These are phyloP conservation scores for Ramalina intermedia DNA, from an alignment of 495 filamentous ascomycete species.

Conservation along the genomic window DNA sequence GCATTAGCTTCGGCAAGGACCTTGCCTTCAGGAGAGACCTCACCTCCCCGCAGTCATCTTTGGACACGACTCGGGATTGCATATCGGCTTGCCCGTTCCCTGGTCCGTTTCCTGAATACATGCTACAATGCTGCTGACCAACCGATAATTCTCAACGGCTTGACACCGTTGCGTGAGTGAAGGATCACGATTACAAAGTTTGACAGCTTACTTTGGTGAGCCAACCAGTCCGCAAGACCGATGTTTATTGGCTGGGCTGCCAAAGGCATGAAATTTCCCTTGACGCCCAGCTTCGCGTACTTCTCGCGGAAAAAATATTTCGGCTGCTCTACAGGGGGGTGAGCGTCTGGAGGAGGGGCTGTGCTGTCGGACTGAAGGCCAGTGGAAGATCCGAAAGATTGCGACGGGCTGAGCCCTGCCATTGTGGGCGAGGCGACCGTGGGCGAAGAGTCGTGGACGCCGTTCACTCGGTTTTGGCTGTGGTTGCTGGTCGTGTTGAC, in stretches of 20 bases:
- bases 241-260: constrained; percentile 79
- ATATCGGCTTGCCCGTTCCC: constrained; percentile 54
- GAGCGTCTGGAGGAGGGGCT: constrained; percentile 35
- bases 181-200: not conserved
- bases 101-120: constrained; percentile 68
- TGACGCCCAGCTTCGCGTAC: constrained; percentile 75
- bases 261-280: constrained; percentile 90
- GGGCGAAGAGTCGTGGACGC: constrained; percentile 33
- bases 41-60: constrained; percentile 86
- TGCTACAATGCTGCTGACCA: constrained; percentile 69
- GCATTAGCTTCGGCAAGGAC: constrained; percentile 2
- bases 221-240: constrained; percentile 84
- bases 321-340: constrained; percentile 30
- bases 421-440: constrained; percentile 33
- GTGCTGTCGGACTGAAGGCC: constrained; percentile 36
- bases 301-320: constrained; percentile 66
- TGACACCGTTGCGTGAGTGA: constrained; percentile 11
- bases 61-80: constrained; percentile 69
- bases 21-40: constrained; percentile 21
- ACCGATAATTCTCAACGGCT: constrained; percentile 70
- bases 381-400: constrained; percentile 38
- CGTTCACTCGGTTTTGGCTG: constrained; percentile 31
- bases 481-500: constrained; percentile 36
- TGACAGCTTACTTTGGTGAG: constrained; percentile 64
- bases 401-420: constrained; percentile 37